A percentile compares a stretch with the other conserved stretches of the same genome.
phyloP scores from a whole-genome alignment of 140 eudicot species.

The Bidens hawaiensis region DNA sequence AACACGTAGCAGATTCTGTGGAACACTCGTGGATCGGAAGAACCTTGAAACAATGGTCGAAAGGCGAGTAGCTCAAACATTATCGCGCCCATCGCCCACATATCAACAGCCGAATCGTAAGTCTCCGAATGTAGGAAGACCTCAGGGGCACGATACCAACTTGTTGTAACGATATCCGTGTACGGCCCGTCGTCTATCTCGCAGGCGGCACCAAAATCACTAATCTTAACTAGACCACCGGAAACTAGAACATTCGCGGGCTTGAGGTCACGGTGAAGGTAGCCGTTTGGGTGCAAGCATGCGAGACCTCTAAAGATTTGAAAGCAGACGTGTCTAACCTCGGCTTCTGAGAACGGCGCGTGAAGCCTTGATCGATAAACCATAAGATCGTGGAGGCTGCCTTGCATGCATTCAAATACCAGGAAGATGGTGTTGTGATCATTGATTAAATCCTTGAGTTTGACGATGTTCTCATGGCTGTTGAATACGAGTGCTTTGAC shows the following conservation, averaged over 20 bases:
- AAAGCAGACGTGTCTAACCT: no score
- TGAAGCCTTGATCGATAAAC: no score
- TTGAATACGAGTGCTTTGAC: constrained; percentile 50
- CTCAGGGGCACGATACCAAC: constrained; percentile 44
- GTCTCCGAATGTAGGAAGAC: constrained; percentile 50
- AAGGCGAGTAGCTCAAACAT: constrained; percentile 23
- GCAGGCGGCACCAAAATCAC: constrained; percentile 71
- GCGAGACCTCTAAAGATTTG: constrained; percentile 11
- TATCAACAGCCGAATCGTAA: constrained; percentile 64
- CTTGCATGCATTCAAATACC: no score
- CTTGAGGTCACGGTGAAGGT: constrained; percentile 79
- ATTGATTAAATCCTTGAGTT: no score
- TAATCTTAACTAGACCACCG: constrained; percentile 41
- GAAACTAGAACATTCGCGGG: constrained; percentile 35
- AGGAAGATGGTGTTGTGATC: no score
- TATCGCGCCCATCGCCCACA: constrained; percentile 36
- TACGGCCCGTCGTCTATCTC: constrained; percentile 41
- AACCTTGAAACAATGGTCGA: constrained; percentile 62
- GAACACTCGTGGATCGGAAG: constrained; percentile 10
- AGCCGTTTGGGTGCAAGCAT: constrained; percentile 54
- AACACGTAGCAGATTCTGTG: constrained; percentile 44
- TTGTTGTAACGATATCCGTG: constrained; percentile 57
- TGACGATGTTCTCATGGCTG: constrained; percentile 64
- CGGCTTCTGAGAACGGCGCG: no score
- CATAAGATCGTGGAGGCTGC: no score